Conservation (phyloP, 139 green algal species). For the Chlamydomonas sphaeroides region DNA sequence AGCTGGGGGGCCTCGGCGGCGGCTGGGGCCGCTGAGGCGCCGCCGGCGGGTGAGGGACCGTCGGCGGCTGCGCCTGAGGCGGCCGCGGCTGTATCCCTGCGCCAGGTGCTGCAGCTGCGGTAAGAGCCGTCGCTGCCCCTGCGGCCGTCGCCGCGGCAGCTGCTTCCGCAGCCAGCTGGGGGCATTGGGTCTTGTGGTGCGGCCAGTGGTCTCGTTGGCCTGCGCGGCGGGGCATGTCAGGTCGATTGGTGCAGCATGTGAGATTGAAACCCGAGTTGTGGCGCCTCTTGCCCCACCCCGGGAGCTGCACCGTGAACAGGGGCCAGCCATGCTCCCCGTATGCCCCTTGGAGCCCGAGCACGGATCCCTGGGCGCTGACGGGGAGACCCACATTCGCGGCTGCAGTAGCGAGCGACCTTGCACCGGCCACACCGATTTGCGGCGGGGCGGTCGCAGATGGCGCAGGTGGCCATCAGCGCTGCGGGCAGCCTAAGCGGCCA, state of each 20-base stretch:
- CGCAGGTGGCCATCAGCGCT: too few species aligned
- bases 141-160: not conserved
- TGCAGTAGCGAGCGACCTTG: constrained; percentile 22
- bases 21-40: not conserved
- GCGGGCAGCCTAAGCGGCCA: too few species aligned
- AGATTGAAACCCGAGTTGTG: not conserved
- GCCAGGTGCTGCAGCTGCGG: not conserved
- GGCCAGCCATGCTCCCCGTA: too few species aligned
- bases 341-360: too few species aligned
- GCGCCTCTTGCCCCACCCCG: too few species aligned
- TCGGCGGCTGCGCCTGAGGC: not conserved
- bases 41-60: not conserved
- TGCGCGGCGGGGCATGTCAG: not conserved
- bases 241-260: not conserved
- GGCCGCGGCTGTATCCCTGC: not conserved
- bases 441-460: not conserved
- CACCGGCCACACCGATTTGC: constrained; percentile 9
- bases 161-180: not conserved
- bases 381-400: constrained; percentile 8
- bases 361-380: too few species aligned
- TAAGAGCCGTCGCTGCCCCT: not conserved
- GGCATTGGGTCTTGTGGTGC: constrained; percentile 22
- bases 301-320: too few species aligned
- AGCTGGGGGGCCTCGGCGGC: too few species aligned
- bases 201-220: constrained; percentile 35